A percentile compares a stretch with the other conserved stretches of the same genome.
Evolutionary conservation across 257 asterid species (phyloP).

Genomic region (Echium plantagineum): DNA sequence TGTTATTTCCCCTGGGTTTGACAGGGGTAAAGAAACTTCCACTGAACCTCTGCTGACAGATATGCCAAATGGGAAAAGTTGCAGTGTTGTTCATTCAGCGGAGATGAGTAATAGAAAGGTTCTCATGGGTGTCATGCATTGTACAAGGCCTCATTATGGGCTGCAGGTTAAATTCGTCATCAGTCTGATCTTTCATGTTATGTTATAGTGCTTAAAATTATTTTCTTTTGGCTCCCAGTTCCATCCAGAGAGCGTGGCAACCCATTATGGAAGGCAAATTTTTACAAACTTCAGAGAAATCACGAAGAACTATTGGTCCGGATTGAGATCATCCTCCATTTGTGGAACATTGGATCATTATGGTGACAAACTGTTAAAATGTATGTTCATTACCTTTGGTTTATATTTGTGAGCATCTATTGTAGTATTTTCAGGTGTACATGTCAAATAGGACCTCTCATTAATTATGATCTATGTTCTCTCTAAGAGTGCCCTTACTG

Average conservation of each 20-base stretch:
- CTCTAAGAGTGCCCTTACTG: background rate
- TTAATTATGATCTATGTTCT: background rate
- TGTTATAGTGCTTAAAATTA: slow-evolving; percentile 1
- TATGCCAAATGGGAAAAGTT: slow-evolving; percentile 20
- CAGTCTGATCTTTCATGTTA: background rate
- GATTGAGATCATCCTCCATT: slow-evolving; percentile 41
- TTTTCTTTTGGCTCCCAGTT: slow-evolving; percentile 40
- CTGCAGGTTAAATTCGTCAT: slow-evolving; percentile 55
- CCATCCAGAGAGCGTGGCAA: slow-evolving; percentile 94
- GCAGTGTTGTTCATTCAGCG: slow-evolving; percentile 23
- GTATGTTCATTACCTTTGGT: slow-evolving; percentile 1
- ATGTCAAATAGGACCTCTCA: background rate
- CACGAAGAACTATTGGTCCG: slow-evolving; percentile 72
- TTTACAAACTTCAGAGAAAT: slow-evolving; percentile 78
- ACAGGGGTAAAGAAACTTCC: slow-evolving; percentile 15
- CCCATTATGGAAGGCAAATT: slow-evolving; percentile 71
- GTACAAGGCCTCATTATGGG: slow-evolving; percentile 84
- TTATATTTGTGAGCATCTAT: background rate
- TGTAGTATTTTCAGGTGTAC: background rate
- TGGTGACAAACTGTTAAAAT: slow-evolving; percentile 46
- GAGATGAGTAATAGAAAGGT: slow-evolving; percentile 33
- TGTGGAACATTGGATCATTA: slow-evolving; percentile 28
- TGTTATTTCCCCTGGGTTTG: slow-evolving; percentile 25
- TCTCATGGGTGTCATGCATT: slow-evolving; percentile 96
- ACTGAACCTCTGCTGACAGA: slow-evolving; percentile 22